These are phyloP conservation scores for Kingdonia uniflora DNA, from an alignment of 164 flowering plant species.

Conservation along the genomic window DNA sequence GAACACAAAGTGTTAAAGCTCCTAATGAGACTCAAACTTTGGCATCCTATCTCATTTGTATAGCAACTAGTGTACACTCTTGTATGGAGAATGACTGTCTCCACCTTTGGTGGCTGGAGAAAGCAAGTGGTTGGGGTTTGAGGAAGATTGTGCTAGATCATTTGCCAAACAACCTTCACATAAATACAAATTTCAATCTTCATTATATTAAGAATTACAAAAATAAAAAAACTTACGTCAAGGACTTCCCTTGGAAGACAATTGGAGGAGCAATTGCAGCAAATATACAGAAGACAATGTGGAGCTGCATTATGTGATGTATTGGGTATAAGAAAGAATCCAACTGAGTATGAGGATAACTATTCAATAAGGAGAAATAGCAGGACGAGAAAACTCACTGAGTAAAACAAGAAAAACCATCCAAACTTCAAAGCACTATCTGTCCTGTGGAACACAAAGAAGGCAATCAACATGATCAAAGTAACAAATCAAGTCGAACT, in stretches of 20 bases:
- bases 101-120: no score
- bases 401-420: constrained; percentile 70
- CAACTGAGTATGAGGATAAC: neutral
- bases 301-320: constrained; percentile 48
- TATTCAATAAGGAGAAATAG: neutral
- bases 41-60: no score
- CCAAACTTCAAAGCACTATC: constrained; percentile 80
- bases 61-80: no score
- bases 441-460: constrained; percentile 40
- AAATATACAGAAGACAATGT: constrained; percentile 77
- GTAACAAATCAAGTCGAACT: neutral
- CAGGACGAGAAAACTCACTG: constrained; percentile 31
- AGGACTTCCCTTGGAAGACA: constrained; percentile 78
- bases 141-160: no score
- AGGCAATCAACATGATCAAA: constrained; percentile 4
- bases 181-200: no score
- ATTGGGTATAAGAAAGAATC: constrained; percentile 5
- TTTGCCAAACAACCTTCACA: no score
- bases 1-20: no score
- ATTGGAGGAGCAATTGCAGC: constrained; percentile 99
- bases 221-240: constrained; percentile 59
- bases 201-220: neutral
- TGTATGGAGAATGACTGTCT: no score
- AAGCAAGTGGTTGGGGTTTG: no score
- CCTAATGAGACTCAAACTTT: no score